Conservation (phyloP, 257 asterid genomes). For the Ajuga chamaepitys region DNA sequence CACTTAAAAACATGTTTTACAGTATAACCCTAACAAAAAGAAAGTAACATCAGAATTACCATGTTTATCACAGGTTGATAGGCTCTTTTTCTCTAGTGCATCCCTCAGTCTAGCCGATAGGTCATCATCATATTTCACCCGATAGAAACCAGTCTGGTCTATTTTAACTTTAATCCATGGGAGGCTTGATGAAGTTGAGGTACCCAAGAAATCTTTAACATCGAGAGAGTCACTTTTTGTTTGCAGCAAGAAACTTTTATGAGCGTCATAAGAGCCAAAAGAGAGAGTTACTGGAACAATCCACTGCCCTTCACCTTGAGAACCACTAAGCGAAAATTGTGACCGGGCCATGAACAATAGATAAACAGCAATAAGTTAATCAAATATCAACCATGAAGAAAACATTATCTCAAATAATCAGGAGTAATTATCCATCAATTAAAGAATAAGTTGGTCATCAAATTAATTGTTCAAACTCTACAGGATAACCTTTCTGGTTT, state of each 20-base stretch:
- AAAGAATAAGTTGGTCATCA: slow-evolving; percentile 2
- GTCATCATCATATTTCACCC: slow-evolving; percentile 84
- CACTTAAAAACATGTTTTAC: too few relatives aligned
- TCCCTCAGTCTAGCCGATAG: slow-evolving; percentile 71
- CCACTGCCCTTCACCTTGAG: slow-evolving; percentile 91
- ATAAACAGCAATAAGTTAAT: slow-evolving; percentile 9
- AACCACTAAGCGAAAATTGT: slow-evolving; percentile 66
- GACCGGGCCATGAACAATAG: slow-evolving; percentile 43
- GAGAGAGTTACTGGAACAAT: slow-evolving; percentile 79
- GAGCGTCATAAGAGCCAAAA: slow-evolving; percentile 61
- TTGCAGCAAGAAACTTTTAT: slow-evolving; percentile 67
- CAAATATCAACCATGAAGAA: neutral
- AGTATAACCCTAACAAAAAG: too few relatives aligned
- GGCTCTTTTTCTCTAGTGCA: slow-evolving; percentile 66
- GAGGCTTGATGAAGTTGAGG: slow-evolving; percentile 33
- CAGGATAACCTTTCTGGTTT: slow-evolving; percentile 88
- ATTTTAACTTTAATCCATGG: slow-evolving; percentile 80
- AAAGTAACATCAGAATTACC: slow-evolving; percentile 35
- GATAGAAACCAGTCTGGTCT: slow-evolving; percentile 76
- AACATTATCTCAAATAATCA: neutral
- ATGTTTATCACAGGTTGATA: slow-evolving; percentile 70
- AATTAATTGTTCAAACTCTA: slow-evolving; percentile 85
- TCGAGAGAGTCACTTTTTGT: slow-evolving; percentile 53
- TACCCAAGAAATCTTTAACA: slow-evolving; percentile 48
- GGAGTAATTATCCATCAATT: neutral